A percentile compares a stretch with the other conserved stretches of the same genome.
These are phyloP conservation scores for Pugionium dolabratum DNA, from an alignment of 345 rosid genomes.

Conservation along the genomic window DNA sequence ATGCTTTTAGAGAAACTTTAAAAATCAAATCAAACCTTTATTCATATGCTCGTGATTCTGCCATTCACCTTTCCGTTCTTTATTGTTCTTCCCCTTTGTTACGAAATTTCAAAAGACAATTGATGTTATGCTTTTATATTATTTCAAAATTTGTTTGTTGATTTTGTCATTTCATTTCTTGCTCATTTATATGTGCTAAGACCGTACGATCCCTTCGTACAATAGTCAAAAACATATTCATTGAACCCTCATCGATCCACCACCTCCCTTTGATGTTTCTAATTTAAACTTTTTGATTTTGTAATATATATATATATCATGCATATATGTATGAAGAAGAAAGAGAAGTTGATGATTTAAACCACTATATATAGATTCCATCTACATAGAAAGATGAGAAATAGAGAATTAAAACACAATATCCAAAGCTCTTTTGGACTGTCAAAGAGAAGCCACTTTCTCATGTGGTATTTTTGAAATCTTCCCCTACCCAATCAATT, in stretches of 20 bases:
- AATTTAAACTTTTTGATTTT: constrained; percentile 9
- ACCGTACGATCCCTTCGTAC: constrained; percentile 40
- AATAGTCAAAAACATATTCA: constrained; percentile 33
- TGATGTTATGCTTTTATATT: constrained; percentile 28
- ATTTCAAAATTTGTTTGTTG: constrained; percentile 18
- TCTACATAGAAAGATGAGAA: constrained; percentile 28
- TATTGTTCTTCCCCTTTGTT: constrained; percentile 22
- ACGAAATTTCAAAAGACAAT: constrained; percentile 36
- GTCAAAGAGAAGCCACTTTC: constrained; percentile 43
- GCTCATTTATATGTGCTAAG: constrained; percentile 19
- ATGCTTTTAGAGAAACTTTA: constrained; percentile 32
- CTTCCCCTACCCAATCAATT: constrained; percentile 39
- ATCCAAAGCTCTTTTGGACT: constrained; percentile 49
- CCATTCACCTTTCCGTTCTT: constrained; percentile 33
- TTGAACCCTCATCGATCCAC: constrained; percentile 15
- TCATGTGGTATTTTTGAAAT: constrained; percentile 38
- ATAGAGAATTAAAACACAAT: constrained; percentile 37
- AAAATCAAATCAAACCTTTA: constrained; percentile 37
- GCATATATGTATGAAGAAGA: constrained; percentile 18
- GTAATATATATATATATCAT: neutral
- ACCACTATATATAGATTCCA: constrained; percentile 33
- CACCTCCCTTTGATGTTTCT: constrained; percentile 9
- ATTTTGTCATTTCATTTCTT: constrained; percentile 23
- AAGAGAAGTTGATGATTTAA: constrained; percentile 29
- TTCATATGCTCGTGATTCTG: constrained; percentile 33